These are phyloP conservation scores for Alternaria dauci DNA, from an alignment of 2,329 filamentous ascomycete genomes.

Conservation along the genomic window DNA sequence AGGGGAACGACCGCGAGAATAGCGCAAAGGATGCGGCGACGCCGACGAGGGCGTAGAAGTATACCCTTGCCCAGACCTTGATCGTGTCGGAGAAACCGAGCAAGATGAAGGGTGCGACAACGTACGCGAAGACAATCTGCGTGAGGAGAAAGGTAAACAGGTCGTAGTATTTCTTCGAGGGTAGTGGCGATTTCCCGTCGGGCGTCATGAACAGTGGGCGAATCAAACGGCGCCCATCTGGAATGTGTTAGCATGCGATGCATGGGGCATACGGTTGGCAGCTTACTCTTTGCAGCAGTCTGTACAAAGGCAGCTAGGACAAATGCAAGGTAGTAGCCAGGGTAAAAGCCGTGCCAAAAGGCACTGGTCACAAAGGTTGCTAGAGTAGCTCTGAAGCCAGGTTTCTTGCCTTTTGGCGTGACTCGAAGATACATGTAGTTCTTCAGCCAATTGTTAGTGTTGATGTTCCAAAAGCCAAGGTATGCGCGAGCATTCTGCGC, in stretches of 20 bases:
- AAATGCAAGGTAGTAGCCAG: constrained; percentile 93
- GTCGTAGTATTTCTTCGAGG: constrained; percentile 88
- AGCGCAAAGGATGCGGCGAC: constrained; percentile 72
- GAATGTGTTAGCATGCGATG: neutral
- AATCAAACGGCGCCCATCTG: constrained; percentile 87
- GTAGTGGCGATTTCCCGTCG: constrained; percentile 63
- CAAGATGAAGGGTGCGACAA: constrained; percentile 83
- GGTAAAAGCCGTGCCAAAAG: constrained; percentile 98
- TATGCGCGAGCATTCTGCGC: constrained; percentile 95
- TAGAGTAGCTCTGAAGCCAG: constrained; percentile 91
- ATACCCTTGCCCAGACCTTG: constrained; percentile 81
- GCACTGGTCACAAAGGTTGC: constrained; percentile 94
- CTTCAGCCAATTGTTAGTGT: constrained; percentile 95
- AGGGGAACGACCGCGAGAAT: constrained; percentile 81
- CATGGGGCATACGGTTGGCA: neutral
- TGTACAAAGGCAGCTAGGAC: constrained; percentile 90
- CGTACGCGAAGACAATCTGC: constrained; percentile 84
- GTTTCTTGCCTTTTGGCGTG: constrained; percentile 93
- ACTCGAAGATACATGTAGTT: constrained; percentile 97
- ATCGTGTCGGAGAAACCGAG: constrained; percentile 76
- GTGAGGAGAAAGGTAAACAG: constrained; percentile 76
- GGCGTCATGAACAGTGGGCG: constrained; percentile 92
- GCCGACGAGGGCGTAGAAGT: constrained; percentile 83
- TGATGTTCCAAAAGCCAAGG: constrained; percentile 96
- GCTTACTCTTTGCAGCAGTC: constrained; percentile 90